Evolutionary conservation across 306 rosid species (phyloP), one percentile per base, ranked within the genome.

Genomic region (Medicago ruthenica): DNA sequence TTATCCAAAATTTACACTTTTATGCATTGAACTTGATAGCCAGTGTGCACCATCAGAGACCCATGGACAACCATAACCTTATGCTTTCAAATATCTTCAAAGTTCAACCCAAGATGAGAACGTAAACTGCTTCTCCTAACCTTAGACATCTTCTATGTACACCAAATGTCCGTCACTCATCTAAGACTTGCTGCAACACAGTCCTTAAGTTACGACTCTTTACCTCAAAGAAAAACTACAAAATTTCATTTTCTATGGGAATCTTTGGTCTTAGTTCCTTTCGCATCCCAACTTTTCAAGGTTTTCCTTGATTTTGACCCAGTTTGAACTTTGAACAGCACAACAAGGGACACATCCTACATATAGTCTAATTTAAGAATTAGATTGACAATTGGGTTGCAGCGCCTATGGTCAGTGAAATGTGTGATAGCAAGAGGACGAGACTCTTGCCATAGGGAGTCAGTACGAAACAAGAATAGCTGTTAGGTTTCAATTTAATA

Each of bases 11-110:
- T 58, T 18, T 48, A 45, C 37, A 60, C 63, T 45, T 68, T 36
- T 20, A 20, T 45, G 20, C 70, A 59, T 34, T 59, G 80, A 45
- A 77, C 50, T 67, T 42, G 61, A 67, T 27, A 67, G 59, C 39
- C 41, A 31, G 18, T 42, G 15, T 64, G 72, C 66, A 24, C 51
- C 51, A 45, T 13, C 6, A 13, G 16, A 15, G 16, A 45, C 15
- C 6, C 16, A 45, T 45, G 51, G 51, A 45, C 51, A 45, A 45
- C 16, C 51, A 13, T 45, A 45, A 45, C 51, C 51, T 45, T 1
- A 45, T 13, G 51, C 51, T 45, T 3, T 13, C 51, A 13, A 45
- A 45, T 45, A 45, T 45, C 51, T 14, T 44, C n/a, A n/a, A n/a
- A n/a, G n/a, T n/a, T n/a, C n/a, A 44, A 54, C 37, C 39, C 17